These are phyloP conservation scores for Candida alai DNA, from an alignment of 805 yeast genomes.

Conservation along the genomic window DNA sequence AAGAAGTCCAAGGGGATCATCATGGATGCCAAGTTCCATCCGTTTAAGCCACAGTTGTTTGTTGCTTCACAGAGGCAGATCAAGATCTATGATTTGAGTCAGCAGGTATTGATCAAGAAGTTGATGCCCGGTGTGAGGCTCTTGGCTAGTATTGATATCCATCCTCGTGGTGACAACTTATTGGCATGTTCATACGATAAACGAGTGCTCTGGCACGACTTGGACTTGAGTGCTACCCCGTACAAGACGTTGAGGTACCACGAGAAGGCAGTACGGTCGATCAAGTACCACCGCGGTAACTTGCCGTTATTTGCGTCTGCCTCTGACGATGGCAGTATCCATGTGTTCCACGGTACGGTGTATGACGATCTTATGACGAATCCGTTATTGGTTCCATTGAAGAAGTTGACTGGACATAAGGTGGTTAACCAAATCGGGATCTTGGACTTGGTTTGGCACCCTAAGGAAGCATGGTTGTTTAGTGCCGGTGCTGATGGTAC, in stretches of 20 bases:
- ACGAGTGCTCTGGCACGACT: constrained; percentile 95
- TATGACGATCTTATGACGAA: constrained; percentile 94
- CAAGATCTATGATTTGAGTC: constrained; percentile 84
- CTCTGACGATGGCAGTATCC: constrained; percentile 89
- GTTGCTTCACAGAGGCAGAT: constrained; percentile 93
- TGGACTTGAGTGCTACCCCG: constrained; percentile 84
- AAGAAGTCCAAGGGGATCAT: constrained; percentile 87
- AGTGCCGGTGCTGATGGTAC: constrained; percentile 96
- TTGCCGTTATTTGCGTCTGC: constrained; percentile 93
- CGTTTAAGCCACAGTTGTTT: constrained; percentile 87
- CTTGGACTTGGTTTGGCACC: constrained; percentile 89
- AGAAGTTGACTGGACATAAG: constrained; percentile 89
- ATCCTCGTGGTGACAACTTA: constrained; percentile 94
- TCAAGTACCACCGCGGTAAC: constrained; percentile 77
- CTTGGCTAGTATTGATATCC: constrained; percentile 88
- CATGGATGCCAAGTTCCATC: constrained; percentile 96
- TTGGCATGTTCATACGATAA: constrained; percentile 91
- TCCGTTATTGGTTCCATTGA: constrained; percentile 92
- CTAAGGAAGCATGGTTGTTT: constrained; percentile 96
- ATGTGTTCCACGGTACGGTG: constrained; percentile 94
- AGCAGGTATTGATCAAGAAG: constrained; percentile 79
- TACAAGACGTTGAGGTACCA: constrained; percentile 95
- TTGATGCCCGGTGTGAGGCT: constrained; percentile 94
- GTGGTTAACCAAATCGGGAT: constrained; percentile 80
- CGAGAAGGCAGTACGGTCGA: constrained; percentile 87